phyloP scores from a whole-genome alignment of 371 early-diverging fungal genomes.

The Coemansia sp. region DNA sequence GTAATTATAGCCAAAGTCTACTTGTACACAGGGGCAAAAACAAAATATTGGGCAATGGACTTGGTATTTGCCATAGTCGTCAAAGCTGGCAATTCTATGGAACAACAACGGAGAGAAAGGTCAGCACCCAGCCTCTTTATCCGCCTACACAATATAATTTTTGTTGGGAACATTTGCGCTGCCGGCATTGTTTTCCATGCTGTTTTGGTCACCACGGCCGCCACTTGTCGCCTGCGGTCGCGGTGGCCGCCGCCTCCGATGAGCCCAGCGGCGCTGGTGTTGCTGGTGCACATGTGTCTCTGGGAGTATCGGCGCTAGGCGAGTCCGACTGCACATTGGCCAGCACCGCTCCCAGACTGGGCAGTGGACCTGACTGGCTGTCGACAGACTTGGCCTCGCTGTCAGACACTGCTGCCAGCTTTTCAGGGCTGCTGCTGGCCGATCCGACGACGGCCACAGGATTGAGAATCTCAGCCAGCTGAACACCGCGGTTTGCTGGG shows the following conservation, averaged over 20 bases:
- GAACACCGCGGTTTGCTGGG: slow-evolving; percentile 16
- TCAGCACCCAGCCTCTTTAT: not conserved
- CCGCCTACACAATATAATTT: not conserved
- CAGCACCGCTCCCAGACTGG: slow-evolving; percentile 34
- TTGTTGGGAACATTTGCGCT: not conserved
- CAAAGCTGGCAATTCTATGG: not conserved
- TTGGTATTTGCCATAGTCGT: not conserved
- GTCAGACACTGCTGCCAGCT: not conserved
- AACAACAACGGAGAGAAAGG: not conserved
- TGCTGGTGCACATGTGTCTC: not conserved
- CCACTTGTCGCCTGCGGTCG: slow-evolving; percentile 33
- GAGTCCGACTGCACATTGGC: slow-evolving; percentile 22
- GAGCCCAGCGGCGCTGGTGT: not conserved
- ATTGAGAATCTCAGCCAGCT: slow-evolving; percentile 38
- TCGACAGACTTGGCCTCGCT: not conserved
- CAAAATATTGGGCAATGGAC: not conserved
- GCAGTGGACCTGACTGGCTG: slow-evolving; percentile 31
- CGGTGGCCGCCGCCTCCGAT: not conserved
- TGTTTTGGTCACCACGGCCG: slow-evolving; percentile 33
- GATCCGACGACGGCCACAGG: slow-evolving; percentile 7
- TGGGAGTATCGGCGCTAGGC: not conserved
- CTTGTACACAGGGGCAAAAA: slow-evolving; percentile 1
- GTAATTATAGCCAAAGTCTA: slow-evolving; percentile 11
- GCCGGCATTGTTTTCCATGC: not conserved
- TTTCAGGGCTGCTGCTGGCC: not conserved